Conservation (phyloP, 2,329 filamentous ascomycete genomes). For the Arachnomyces sp. region DNA sequence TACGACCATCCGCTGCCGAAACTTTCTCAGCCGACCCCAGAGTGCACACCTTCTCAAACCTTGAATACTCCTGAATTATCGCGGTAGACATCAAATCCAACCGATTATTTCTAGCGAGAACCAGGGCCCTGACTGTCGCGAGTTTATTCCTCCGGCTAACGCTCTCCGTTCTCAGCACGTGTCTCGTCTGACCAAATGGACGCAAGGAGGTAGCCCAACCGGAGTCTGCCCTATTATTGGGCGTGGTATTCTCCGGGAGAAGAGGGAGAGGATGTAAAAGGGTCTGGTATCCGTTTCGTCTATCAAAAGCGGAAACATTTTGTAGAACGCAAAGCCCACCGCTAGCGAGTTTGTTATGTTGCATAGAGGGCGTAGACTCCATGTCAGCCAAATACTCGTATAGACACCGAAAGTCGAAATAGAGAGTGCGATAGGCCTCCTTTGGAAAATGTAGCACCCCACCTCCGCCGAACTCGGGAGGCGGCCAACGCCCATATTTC, state of each 20-base stretch:
- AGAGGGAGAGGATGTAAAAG: conserved; percentile 60
- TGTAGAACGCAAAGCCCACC: conserved; percentile 65
- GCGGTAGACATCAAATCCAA: conserved; percentile 28
- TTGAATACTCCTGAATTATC: conserved; percentile 60
- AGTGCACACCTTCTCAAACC: conserved; percentile 57
- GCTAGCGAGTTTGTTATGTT: conserved; percentile 47
- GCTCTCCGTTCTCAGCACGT: too few species aligned
- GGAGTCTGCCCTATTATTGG: neutral
- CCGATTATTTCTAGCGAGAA: too few species aligned
- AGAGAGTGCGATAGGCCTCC: conserved; percentile 43
- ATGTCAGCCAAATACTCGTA: conserved; percentile 64
- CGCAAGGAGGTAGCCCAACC: too few species aligned
- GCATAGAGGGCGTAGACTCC: conserved; percentile 42
- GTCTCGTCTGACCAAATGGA: too few species aligned
- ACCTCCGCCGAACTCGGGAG: conserved; percentile 38
- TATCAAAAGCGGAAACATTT: conserved; percentile 59
- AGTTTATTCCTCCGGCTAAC: too few species aligned
- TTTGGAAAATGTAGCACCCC: too few species aligned
- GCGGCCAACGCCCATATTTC: conserved; percentile 65
- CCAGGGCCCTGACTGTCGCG: too few species aligned
- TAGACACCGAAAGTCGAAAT: conserved; percentile 60
- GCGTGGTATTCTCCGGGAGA: conserved; percentile 44
- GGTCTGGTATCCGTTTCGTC: conserved; percentile 49
- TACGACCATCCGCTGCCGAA: conserved; percentile 58
- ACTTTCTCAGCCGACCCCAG: conserved; percentile 52